A percentile compares a stretch with the other conserved stretches of the same genome.
Conservation (phyloP, 106 monocot species). For the Dioscorea dumetorum region DNA sequence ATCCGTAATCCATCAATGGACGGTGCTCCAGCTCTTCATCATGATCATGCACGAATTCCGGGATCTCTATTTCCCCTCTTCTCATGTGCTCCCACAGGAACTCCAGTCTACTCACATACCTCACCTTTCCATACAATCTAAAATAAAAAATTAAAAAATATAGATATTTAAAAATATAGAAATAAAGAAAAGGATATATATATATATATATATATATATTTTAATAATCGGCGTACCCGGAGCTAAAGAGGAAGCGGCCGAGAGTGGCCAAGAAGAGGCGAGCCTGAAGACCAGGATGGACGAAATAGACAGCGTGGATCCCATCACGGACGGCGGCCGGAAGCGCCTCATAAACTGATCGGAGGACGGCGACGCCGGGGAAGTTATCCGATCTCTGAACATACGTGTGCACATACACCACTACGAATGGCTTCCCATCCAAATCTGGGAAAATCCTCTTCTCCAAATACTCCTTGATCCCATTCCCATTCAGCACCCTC, state of each 20-base stretch:
- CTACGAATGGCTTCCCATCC: conserved; percentile 28
- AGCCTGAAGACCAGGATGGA: conserved; percentile 80
- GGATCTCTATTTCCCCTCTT: conserved; percentile 52
- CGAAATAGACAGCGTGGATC: conserved; percentile 67
- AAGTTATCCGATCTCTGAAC: conserved; percentile 62
- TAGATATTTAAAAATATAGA: not conserved
- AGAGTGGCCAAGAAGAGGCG: conserved; percentile 90
- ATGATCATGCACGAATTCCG: conserved; percentile 77
- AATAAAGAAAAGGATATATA: too few species aligned
- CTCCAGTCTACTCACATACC: conserved; percentile 73
- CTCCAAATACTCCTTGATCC: conserved; percentile 47
- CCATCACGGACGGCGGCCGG: conserved; percentile 30
- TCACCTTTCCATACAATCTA: conserved; percentile 78
- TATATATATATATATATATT: too few species aligned
- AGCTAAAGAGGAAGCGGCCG: conserved; percentile 81
- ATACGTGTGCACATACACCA: conserved; percentile 71
- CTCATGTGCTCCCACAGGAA: conserved; percentile 65
- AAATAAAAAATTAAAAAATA: not conserved
- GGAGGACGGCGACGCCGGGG: conserved; percentile 56
- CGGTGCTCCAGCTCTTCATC: conserved; percentile 76
- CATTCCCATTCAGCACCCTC: conserved; percentile 31
- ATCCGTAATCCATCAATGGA: conserved; percentile 84
- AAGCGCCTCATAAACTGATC: conserved; percentile 55
- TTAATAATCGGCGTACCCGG: too few species aligned
- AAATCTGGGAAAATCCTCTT: conserved; percentile 52